These are phyloP conservation scores for Chrysoporthe deuterocubensis DNA, from an alignment of 2,329 filamentous ascomycete species.

Conservation along the genomic window DNA sequence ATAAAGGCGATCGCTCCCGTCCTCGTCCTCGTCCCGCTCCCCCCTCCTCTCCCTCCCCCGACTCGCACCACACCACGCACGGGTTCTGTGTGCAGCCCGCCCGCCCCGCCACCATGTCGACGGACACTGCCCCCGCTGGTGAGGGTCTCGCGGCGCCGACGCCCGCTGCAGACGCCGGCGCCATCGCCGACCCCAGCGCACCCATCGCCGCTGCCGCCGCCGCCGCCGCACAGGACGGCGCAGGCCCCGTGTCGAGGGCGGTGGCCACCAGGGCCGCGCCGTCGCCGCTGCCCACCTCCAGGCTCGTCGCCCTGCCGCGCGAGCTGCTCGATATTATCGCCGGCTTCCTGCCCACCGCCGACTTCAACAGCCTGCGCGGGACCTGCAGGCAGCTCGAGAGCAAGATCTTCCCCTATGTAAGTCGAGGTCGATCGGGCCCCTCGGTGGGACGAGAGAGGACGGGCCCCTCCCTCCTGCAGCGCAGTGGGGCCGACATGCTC, in stretches of 20 bases:
- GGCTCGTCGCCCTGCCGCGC: constrained; percentile 49
- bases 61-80: neutral
- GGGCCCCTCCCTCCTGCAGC: no score
- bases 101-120: neutral
- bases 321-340: constrained; percentile 64
- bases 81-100: neutral
- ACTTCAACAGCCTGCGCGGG: constrained; percentile 59
- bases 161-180: neutral
- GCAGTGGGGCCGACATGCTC: no score
- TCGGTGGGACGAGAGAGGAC: no score
- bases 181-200: neutral
- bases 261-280: no score
- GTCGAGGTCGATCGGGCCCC: no score
- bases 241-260: neutral
- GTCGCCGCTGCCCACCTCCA: neutral
- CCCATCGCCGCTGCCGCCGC: no score
- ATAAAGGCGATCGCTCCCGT: no score
- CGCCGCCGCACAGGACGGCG: neutral
- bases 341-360: constrained; percentile 54
- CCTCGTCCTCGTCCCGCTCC: no score
- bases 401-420: constrained; percentile 49
- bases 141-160: neutral
- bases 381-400: constrained; percentile 59
- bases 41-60: neutral
- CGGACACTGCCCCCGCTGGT: neutral